Evolutionary conservation across 2,329 filamentous ascomycete genomes (phyloP).

Genomic region (Epichloe aotearoae): DNA sequence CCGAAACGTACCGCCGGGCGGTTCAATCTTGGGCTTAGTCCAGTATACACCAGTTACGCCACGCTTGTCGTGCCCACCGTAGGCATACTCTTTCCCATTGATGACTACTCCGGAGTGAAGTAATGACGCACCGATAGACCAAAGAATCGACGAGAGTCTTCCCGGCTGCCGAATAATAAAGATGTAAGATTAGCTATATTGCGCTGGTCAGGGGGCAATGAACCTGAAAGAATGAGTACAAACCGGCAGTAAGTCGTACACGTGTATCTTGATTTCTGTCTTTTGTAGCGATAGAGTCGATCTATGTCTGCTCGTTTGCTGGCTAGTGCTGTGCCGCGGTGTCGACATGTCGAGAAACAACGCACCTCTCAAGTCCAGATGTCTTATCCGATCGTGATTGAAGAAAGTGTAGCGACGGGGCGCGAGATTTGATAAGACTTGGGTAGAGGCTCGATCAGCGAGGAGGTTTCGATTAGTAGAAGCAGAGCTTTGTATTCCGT

Average conservation of each 20-base stretch:
- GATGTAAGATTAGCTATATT: not conserved
- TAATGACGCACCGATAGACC: constrained; percentile 64
- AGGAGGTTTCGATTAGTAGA: not conserved
- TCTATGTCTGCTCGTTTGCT: constrained; percentile 33
- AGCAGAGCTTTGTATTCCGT: not conserved
- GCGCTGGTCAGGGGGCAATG: not conserved
- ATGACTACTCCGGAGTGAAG: constrained; percentile 77
- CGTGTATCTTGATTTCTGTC: constrained; percentile 62
- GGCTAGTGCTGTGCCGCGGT: constrained; percentile 14
- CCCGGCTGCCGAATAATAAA: constrained; percentile 41
- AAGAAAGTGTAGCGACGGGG: not conserved
- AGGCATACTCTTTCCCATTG: constrained; percentile 69
- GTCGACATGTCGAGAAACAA: constrained; percentile 13
- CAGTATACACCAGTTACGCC: constrained; percentile 70
- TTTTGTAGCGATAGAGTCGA: constrained; percentile 57
- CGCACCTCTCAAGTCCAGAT: not conserved
- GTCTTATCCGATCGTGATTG: not conserved
- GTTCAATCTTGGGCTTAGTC: constrained; percentile 58
- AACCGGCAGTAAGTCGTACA: constrained; percentile 66
- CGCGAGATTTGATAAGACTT: not conserved
- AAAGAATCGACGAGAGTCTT: constrained; percentile 60
- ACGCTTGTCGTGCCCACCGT: constrained; percentile 63
- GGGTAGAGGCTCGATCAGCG: not conserved
- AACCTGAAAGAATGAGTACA: constrained; percentile 9
- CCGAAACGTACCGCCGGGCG: constrained; percentile 65